A percentile compares a stretch with the other conserved stretches of the same genome.
These are phyloP conservation scores for Arthonia radiata DNA, from an alignment of 495 filamentous ascomycete species.

Conservation along the genomic window DNA sequence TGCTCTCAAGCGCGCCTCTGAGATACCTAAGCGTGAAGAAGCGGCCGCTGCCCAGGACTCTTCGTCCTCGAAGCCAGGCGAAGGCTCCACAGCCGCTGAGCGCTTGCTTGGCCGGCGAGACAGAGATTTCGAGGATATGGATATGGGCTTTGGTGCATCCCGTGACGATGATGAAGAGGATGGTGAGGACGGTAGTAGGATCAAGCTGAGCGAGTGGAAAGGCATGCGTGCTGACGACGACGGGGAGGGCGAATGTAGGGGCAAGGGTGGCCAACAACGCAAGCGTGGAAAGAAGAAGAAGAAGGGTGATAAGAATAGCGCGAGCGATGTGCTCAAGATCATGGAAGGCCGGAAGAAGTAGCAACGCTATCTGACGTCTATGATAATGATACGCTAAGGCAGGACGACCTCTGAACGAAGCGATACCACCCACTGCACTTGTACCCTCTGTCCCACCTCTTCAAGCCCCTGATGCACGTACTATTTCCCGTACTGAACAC, in stretches of 20 bases:
- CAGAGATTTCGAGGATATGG: slow-evolving; percentile 76
- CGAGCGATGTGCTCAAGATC: slow-evolving; percentile 53
- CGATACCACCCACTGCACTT: no score
- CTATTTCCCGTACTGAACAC: no score
- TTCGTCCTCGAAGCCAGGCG: slow-evolving; percentile 26
- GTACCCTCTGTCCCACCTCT: no score
- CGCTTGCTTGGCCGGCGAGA: slow-evolving; percentile 56
- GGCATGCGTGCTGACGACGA: slow-evolving; percentile 19
- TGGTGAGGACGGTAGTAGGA: slow-evolving; percentile 26
- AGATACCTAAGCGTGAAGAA: slow-evolving; percentile 22
- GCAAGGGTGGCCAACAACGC: no score
- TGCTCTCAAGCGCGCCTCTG: slow-evolving; percentile 61
- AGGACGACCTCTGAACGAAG: no score
- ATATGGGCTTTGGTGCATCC: slow-evolving; percentile 77
- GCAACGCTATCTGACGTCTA: no score
- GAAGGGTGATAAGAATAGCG: slow-evolving; percentile 58
- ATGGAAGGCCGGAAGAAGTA: slow-evolving; percentile 40
- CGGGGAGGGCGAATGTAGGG: slow-evolving; percentile 24
- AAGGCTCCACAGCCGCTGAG: slow-evolving; percentile 26
- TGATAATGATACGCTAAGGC: no score
- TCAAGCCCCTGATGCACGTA: no score
- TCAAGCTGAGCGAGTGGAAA: slow-evolving; percentile 42
- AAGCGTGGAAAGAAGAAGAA: slow-evolving; percentile 43
- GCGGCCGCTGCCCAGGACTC: slow-evolving; percentile 13
- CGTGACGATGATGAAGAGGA: slow-evolving; percentile 64